These are phyloP conservation scores for Daldinia sp. DNA, from an alignment of 2,329 filamentous ascomycete species.

Conservation along the genomic window DNA sequence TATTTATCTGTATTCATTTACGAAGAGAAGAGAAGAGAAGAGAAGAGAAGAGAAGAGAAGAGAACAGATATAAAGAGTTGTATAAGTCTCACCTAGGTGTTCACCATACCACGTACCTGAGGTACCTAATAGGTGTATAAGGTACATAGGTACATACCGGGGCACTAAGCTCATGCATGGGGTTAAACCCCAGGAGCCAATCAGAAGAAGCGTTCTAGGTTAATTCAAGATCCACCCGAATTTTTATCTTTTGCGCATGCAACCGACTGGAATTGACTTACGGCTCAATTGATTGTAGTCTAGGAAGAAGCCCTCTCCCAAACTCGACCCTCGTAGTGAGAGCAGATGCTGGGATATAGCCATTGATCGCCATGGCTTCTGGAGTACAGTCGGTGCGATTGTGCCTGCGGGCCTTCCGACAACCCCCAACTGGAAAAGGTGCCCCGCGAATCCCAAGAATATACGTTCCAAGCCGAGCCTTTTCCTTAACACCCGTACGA, in stretches of 20 bases:
- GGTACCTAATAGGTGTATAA: background rate
- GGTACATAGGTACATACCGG: background rate
- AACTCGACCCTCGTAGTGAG: slow-evolving; percentile 19
- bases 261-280: background rate
- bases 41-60: too few species aligned
- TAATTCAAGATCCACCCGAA: slow-evolving; percentile 31
- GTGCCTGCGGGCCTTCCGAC: slow-evolving; percentile 54
- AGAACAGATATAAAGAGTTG: background rate
- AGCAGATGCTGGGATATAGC: slow-evolving; percentile 30
- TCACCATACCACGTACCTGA: too few species aligned
- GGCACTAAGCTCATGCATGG: background rate
- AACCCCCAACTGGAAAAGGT: slow-evolving; percentile 39
- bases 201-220: slow-evolving; percentile 10
- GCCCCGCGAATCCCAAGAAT: slow-evolving; percentile 34
- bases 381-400: slow-evolving; percentile 57
- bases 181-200: slow-evolving; percentile 8
- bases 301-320: background rate
- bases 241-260: slow-evolving; percentile 23
- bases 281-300: background rate
- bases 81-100: background rate
- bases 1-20: too few species aligned
- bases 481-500: slow-evolving; percentile 48
- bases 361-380: slow-evolving; percentile 55
- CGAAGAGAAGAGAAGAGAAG: too few species aligned
- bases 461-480: slow-evolving; percentile 45